Conservation (phyloP, 441 rosid genomes). For the Manihot esculenta region DNA sequence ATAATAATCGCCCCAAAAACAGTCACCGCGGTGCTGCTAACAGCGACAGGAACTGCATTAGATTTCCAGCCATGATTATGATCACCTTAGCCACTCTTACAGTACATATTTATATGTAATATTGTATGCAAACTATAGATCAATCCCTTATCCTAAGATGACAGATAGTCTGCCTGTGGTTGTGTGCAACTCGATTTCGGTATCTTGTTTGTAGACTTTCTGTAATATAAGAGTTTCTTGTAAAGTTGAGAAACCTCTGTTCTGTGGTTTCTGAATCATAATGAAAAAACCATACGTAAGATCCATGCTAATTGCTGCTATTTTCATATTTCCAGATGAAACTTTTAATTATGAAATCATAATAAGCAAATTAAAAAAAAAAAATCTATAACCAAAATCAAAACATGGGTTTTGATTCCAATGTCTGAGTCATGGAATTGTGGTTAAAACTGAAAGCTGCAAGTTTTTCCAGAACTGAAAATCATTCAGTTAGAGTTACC, state of each 20-base stretch:
- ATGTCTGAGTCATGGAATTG: not conserved
- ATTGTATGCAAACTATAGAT: not conserved
- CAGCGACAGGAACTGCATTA: constrained; percentile 10
- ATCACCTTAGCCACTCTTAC: constrained; percentile 7
- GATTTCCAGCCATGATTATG: constrained; percentile 7
- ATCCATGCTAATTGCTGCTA: not conserved
- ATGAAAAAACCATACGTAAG: too few relatives aligned
- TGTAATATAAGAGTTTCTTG: not conserved
- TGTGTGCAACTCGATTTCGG: not conserved
- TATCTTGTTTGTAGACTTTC: not conserved
- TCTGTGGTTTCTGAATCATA: not conserved
- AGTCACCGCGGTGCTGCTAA: constrained; percentile 20
- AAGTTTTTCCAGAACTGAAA: too few relatives aligned
- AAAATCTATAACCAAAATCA: not conserved
- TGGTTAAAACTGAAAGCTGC: not conserved
- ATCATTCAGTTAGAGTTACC: too few relatives aligned
- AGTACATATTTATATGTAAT: not conserved
- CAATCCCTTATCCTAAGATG: not conserved
- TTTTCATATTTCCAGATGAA: not conserved
- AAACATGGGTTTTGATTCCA: not conserved
- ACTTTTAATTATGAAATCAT: not conserved
- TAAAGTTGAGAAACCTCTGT: not conserved
- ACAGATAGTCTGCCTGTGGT: too few relatives aligned
- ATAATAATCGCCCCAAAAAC: constrained; percentile 27
- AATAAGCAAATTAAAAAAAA: not conserved